These are phyloP conservation scores for Clarireedia paspali DNA, from an alignment of 2,329 filamentous ascomycete genomes.

Conservation along the genomic window DNA sequence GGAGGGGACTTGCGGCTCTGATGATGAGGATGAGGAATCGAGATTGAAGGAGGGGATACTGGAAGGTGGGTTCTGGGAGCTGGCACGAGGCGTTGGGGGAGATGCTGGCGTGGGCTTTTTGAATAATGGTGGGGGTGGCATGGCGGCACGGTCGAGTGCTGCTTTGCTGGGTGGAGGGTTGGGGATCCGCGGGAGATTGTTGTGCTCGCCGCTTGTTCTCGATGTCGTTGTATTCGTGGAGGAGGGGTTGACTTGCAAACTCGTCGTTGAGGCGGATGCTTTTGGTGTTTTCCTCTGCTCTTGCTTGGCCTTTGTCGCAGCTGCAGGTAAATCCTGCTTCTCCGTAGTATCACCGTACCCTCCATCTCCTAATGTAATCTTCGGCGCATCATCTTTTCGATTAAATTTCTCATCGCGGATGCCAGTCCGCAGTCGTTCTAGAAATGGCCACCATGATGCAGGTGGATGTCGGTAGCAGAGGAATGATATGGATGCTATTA, in stretches of 20 bases:
- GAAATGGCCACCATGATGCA: slow-evolving; percentile 37
- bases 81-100: slow-evolving; percentile 46
- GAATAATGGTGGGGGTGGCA: slow-evolving; percentile 32
- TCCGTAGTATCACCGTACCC: not conserved
- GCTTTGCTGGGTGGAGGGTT: slow-evolving; percentile 10
- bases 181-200: not conserved
- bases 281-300: not conserved
- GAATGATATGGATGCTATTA: slow-evolving; percentile 53
- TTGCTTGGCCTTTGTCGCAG: not conserved
- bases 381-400: slow-evolving; percentile 11
- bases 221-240: not conserved
- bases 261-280: too few relatives aligned
- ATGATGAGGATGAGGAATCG: slow-evolving; percentile 16
- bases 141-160: slow-evolving; percentile 29
- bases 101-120: slow-evolving; percentile 23
- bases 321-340: not conserved
- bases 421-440: slow-evolving; percentile 25
- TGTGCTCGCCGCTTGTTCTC: not conserved
- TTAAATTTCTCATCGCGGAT: slow-evolving; percentile 3
- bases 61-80: slow-evolving; percentile 8
- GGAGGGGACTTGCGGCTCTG: slow-evolving; percentile 19
- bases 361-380: not conserved
- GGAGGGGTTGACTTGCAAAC: too few relatives aligned
- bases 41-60: slow-evolving; percentile 16
- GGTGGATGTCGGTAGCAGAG: slow-evolving; percentile 46